Evolutionary conservation across 768 basidiomycete genomes (phyloP).

Genomic region (Grammothele lineata): DNA sequence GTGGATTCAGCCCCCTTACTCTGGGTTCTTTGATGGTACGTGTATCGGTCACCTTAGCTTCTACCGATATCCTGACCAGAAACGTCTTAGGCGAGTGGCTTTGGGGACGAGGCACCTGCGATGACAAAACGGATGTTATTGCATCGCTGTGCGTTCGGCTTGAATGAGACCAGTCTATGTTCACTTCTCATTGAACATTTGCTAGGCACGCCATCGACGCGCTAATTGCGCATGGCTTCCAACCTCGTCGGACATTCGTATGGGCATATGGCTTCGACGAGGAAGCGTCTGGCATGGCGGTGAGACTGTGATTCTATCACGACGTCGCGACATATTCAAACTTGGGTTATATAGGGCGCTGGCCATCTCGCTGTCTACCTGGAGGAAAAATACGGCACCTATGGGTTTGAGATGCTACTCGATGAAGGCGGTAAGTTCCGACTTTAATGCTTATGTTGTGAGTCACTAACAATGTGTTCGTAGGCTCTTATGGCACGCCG

Average conservation of each 20-base stretch:
- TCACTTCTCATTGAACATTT: neutral
- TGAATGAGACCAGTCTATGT: neutral
- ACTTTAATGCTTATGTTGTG: too few relatives aligned
- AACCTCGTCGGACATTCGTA: slow-evolving; percentile 38
- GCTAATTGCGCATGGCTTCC: slow-evolving; percentile 41
- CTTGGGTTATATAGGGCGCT: slow-evolving; percentile 49
- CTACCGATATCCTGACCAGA: too few relatives aligned
- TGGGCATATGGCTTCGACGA: slow-evolving; percentile 49
- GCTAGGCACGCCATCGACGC: slow-evolving; percentile 42
- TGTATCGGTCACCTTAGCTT: neutral
- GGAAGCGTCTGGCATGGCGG: slow-evolving; percentile 32
- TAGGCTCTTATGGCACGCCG: slow-evolving; percentile 41
- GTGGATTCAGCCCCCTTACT: slow-evolving; percentile 48
- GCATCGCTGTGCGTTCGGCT: slow-evolving; percentile 25
- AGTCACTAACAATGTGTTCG: too few relatives aligned
- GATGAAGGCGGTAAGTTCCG: slow-evolving; percentile 75
- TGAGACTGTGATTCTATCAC: neutral
- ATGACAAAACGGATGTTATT: slow-evolving; percentile 33
- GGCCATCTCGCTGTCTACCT: slow-evolving; percentile 43
- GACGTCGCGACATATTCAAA: too few relatives aligned
- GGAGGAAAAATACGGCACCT: slow-evolving; percentile 56
- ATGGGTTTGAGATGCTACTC: slow-evolving; percentile 73
- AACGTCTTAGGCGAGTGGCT: slow-evolving; percentile 22
- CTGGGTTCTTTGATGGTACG: slow-evolving; percentile 38
- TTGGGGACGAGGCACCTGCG: slow-evolving; percentile 33